phyloP scores from a whole-genome alignment of 371 early-diverging fungal species.

The Zychaea mexicana region DNA sequence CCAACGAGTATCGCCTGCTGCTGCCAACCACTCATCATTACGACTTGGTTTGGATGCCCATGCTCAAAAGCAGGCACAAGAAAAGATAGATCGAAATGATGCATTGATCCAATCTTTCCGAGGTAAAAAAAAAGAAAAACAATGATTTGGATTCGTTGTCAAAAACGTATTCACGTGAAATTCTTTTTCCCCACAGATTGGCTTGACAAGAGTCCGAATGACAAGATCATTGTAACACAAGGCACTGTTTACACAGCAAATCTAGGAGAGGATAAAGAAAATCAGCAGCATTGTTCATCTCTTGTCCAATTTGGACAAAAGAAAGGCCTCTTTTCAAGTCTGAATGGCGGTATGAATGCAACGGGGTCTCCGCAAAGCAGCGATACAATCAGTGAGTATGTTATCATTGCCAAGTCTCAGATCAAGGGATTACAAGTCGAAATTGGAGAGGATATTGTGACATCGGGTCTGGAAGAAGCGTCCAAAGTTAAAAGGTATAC shows the following conservation, averaged over 20 bases:
- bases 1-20: slow-evolving; percentile 15
- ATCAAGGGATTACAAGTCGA: slow-evolving; percentile 41
- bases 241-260: slow-evolving; percentile 5
- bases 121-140: slow-evolving; percentile 15
- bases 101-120: slow-evolving; percentile 24
- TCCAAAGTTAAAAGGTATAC: slow-evolving; percentile 11
- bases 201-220: background rate
- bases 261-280: too few species aligned
- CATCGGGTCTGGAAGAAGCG: background rate
- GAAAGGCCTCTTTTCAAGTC: slow-evolving; percentile 29
- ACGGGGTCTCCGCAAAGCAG: slow-evolving; percentile 14
- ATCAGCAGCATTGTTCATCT: slow-evolving; percentile 12
- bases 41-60: slow-evolving; percentile 45
- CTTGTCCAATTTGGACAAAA: slow-evolving; percentile 39
- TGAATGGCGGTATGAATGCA: too few species aligned
- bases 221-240: slow-evolving; percentile 10
- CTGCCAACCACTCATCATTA: slow-evolving; percentile 19
- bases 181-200: slow-evolving; percentile 4
- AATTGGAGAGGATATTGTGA: slow-evolving; percentile 49
- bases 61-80: slow-evolving; percentile 32
- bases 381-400: slow-evolving; percentile 15
- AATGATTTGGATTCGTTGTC: too few species aligned
- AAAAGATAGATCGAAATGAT: slow-evolving; percentile 28
- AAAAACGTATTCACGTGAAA: too few species aligned
- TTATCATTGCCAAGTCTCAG: slow-evolving; percentile 30